These are phyloP conservation scores for Ilyonectria mors-panacis DNA, from an alignment of 2,329 filamentous ascomycete genomes.

Conservation along the genomic window DNA sequence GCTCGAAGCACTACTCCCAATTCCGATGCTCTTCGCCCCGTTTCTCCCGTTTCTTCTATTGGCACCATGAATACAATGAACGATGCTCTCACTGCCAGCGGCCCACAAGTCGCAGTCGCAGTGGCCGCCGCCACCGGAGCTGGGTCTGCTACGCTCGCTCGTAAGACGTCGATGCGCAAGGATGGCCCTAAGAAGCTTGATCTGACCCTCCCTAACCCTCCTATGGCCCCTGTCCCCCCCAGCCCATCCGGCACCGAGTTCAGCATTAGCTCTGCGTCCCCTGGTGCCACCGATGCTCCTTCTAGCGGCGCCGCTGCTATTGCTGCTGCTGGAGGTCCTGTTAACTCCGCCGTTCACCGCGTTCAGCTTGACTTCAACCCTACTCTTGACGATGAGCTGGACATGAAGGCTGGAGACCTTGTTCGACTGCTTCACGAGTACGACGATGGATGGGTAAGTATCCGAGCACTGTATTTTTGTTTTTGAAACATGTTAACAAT, in stretches of 20 bases:
- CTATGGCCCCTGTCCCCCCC: conserved; percentile 59
- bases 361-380: conserved; percentile 96
- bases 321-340: conserved; percentile 73
- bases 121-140: conserved; percentile 57
- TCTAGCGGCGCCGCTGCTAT: conserved; percentile 72
- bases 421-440: conserved; percentile 95
- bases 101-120: conserved; percentile 54
- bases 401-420: conserved; percentile 83
- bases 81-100: conserved; percentile 53
- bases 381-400: conserved; percentile 92
- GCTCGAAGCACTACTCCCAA: conserved; percentile 48
- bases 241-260: conserved; percentile 77
- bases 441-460: conserved; percentile 95
- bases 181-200: conserved; percentile 67
- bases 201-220: conserved; percentile 63
- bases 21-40: conserved; percentile 36
- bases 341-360: conserved; percentile 81
- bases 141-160: conserved; percentile 59
- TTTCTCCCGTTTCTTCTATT: conserved; percentile 21
- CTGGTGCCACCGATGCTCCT: conserved; percentile 58
- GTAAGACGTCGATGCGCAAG: conserved; percentile 71
- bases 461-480: neutral
- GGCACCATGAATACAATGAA: conserved; percentile 2
- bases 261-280: conserved; percentile 68
- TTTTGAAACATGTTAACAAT: conserved; percentile 49